phyloP scores from a whole-genome alignment of 352 stramenopile species.

The Phytopythium helicoides region DNA sequence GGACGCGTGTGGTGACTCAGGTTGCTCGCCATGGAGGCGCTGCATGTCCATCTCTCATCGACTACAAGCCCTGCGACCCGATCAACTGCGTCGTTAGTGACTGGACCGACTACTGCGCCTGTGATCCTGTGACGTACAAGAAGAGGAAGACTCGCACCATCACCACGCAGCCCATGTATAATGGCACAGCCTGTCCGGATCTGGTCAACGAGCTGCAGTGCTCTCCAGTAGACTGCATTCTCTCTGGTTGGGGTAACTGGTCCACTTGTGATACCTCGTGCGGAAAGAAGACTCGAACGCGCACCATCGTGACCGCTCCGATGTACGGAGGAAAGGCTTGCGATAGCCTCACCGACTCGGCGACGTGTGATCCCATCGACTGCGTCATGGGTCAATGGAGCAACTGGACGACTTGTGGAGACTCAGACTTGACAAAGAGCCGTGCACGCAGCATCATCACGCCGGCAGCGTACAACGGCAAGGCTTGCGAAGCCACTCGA shows the following conservation, averaged over 20 bases:
- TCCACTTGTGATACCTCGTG: slow-evolving; percentile 23
- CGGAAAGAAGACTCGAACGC: slow-evolving; percentile 38
- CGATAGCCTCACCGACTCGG: slow-evolving; percentile 16
- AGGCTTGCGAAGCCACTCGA: slow-evolving; percentile 15
- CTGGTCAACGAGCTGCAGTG: slow-evolving; percentile 50
- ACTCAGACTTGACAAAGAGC: slow-evolving; percentile 18
- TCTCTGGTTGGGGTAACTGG: slow-evolving; percentile 33
- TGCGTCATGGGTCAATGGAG: slow-evolving; percentile 37
- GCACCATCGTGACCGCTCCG: slow-evolving; percentile 16
- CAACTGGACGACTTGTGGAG: slow-evolving; percentile 29
- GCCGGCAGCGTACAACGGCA: slow-evolving; percentile 35
- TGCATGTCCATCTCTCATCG: slow-evolving; percentile 24
- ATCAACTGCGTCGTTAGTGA: slow-evolving; percentile 39
- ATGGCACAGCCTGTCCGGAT: slow-evolving; percentile 34
- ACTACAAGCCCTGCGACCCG: slow-evolving; percentile 40
- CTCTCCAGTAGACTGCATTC: slow-evolving; percentile 42
- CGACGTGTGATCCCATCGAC: slow-evolving; percentile 41
- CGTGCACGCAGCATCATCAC: slow-evolving; percentile 28
- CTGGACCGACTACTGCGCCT: slow-evolving; percentile 41
- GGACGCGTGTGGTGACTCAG: slow-evolving; percentile 24
- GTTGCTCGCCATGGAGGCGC: slow-evolving; percentile 24
- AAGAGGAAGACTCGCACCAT: slow-evolving; percentile 45
- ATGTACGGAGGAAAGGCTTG: slow-evolving; percentile 41
- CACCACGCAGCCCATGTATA: slow-evolving; percentile 28
- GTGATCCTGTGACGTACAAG: slow-evolving; percentile 38